Evolutionary conservation across 176 grass and related monocot species (phyloP).

Genomic region (Hordeum vulgare): MorexV3_pseudomolecules_assembly NC_058520.1:31289950-31290449

Average conservation of each 20-base stretch:
- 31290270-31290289: conserved; percentile 29
- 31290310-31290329: conserved; percentile 23
- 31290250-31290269: conserved; percentile 36
- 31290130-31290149: background rate
- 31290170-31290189: conserved; percentile 16
- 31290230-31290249: conserved; percentile 34
- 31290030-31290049: conserved; percentile 41
- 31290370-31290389: background rate
- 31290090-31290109: background rate
- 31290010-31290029: conserved; percentile 57
- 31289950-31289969: conserved; percentile 17
- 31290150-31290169: conserved; percentile 3
- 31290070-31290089: conserved; percentile 32
- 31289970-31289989: conserved; percentile 40
- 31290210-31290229: conserved; percentile 23
- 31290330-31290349: conserved; percentile 22
- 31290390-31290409: conserved; percentile 5
- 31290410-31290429: conserved; percentile 20
- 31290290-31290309: conserved; percentile 29
- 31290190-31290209: conserved; percentile 39
- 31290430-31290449: background rate
- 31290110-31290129: background rate
- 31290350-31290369: background rate
- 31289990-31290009: conserved; percentile 39
- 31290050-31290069: conserved; percentile 50